Evolutionary conservation across 2,329 filamentous ascomycete species (phyloP), one percentile per base, ranked within the genome.

Genomic region (Nemania diffusa): DNA sequence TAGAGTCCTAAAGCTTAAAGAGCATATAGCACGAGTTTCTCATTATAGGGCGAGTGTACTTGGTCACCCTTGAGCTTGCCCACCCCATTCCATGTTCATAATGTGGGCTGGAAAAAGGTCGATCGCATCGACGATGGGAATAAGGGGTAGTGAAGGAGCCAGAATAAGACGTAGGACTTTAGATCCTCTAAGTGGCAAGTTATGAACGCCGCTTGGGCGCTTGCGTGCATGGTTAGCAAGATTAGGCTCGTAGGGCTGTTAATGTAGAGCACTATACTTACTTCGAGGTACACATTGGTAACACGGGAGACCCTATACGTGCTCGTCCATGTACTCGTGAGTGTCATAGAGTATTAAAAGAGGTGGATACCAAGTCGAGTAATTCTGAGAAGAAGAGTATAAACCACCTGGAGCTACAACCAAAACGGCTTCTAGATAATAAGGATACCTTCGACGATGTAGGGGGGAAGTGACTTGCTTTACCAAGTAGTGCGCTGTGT

Each of bases 161-260:
- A 9, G 37, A 61, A 59, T 11, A 51, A 53, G 37, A 58, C 53
- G 37, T 44, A 65, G 26, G 29, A 24, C n/a, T 4, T 51, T 22
- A 32, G 32, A 52, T 40, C 51, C 37, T 15, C 34, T 62, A 27
- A 34, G 40, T 58, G 34, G 29, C 20, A 51, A 15, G 20, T 20
- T 59, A 5, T 2, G 26, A n/a, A 48, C 46, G 24, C 5, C 17
- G 17, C 29, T 34, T 51, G 44, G 65, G 57, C 58, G 62, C 65
- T 63, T 60, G 51, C 37, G 24, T 68, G 42, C 53, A 58, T 65
- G 4, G 11, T 26, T 58, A 17, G 24, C 17, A 46, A 53, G 20
- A 53, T 11, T 57, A 44, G 22, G 52, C 53, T 57, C 57, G 55
- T 69, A 68, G 61, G 65, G 68, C 65, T 68, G 62, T 62, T 15